phyloP scores from a whole-genome alignment of 2,329 filamentous ascomycete genomes.

The Penicillium nordicum region DNA sequence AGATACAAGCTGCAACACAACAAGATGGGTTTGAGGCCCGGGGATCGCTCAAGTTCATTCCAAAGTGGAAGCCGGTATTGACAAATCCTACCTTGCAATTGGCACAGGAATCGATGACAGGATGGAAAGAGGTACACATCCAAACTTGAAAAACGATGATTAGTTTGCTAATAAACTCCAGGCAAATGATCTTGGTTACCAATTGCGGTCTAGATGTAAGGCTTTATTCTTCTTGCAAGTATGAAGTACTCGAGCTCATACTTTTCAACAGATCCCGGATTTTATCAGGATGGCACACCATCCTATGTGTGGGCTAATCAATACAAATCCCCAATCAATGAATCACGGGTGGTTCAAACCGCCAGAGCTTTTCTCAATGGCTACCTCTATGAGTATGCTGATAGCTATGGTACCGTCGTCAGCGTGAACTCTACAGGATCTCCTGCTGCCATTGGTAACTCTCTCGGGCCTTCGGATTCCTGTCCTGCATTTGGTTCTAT shows the following conservation, averaged over 20 bases:
- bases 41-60: constrained; percentile 56
- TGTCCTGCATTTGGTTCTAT: constrained; percentile 58
- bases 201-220: constrained; percentile 22
- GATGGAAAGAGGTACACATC: constrained; percentile 53
- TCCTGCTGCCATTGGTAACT: constrained; percentile 55
- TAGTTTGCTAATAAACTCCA: neutral
- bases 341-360: constrained; percentile 54
- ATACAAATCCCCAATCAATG: constrained; percentile 51
- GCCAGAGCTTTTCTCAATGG: constrained; percentile 60
- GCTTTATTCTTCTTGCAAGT: neutral
- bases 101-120: constrained; percentile 57
- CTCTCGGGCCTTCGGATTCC: constrained; percentile 60
- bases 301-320: constrained; percentile 65
- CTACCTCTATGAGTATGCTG: constrained; percentile 56
- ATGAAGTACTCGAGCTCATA: neutral
- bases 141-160: no score
- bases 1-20: constrained; percentile 50
- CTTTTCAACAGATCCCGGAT: constrained; percentile 42
- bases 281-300: constrained; percentile 48
- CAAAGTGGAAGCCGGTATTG: constrained; percentile 57
- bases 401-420: constrained; percentile 55
- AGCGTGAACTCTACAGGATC: constrained; percentile 57
- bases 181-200: constrained; percentile 19
- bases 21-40: constrained; percentile 49
- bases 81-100: constrained; percentile 56